Base-by-base conservation (phyloP, 768 basidiomycete species). In the Astraeus odoratus region DNA sequence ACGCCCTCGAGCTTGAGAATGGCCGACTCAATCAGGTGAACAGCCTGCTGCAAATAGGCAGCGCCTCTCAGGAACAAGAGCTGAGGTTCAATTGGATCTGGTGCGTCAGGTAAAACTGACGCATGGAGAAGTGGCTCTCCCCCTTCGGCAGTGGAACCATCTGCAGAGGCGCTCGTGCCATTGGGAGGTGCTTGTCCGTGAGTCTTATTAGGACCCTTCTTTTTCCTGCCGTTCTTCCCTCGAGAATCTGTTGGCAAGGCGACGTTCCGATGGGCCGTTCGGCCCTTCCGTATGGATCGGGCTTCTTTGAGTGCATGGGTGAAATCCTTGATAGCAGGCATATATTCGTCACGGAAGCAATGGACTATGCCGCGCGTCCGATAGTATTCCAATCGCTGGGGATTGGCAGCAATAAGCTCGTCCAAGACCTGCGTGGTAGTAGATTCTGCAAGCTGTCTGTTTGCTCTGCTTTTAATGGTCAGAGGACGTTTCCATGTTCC, bases 311-410 rank as follows among this genome's bases (percentile, higher is more conserved):
- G 73, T 3, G 84, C 88, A 50, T 81, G 63, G 0, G 90, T 91
- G 49, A 89, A 91, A 59, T 91, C 89, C 56, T 80, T 84, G 23
- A 75, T 77, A 1, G 90, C 90, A 25, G 74, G 69, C 3, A 67
- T 48, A 54, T 82, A 92, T 59, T 92, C 88, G 49, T 93, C 89
- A 39, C 86, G 78, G 71, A 92, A 93, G 58, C 83, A 86, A 54
- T 86, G 86, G 10, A 93, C 88, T 46, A 93, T 86, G 8, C 90
- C 91, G n/a, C 89, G 80, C 1, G 91, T 92, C 37, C 91, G 80
- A 57, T 78, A 86, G 61, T 86, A 91, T 63, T 93, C 88, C 26
- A 93, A 75, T 16, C 78, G 76, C 47, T 90, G 81, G 0, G 91
- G 91, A 49, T 82, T 66, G 15, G 69, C 64, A 1, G 76, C 72